Base-by-base conservation (phyloP, 371 early-diverging fungal genomes). In the Smittium mucronatum region DNA sequence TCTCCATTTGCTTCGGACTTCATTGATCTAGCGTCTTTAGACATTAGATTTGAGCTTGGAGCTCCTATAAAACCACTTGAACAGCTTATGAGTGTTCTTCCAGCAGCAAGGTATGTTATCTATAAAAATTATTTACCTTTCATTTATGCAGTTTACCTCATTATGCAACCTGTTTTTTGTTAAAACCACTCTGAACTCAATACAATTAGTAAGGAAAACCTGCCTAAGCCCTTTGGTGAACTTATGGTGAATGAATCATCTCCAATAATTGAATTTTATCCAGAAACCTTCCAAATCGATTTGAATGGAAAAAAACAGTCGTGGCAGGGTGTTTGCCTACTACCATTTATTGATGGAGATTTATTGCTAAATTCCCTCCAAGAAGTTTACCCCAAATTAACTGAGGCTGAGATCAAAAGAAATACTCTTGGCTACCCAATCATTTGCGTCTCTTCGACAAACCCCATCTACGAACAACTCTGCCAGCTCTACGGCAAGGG, bases 41-140 rank as follows among this genome's bases (percentile, higher is more conserved):
- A 87, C 59, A 83, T 93, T 71, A 68, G 21, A 28, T 93, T 97
- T 76, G 90, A 94, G 64, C 73, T 85, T 25, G 91, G 92, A 31
- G 77, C 83, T 32, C 98, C 99, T 0, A 85, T 98, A 74, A 84
- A 79, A n/a, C 99, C 99, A 5, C 88, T 95, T 71, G 99, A 99
- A 78, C 99, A 99, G 77, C 81, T 98, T 61, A 93, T 99, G 95
- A 92, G 94, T 66, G 99, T 99, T 1, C 79, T 99, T 32, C 99
- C 99, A 0, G 92, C 96, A 16, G 87, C 84, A 57, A 89, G 77
- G 59, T 59, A 59, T n/a, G n/a, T n/a, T n/a, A n/a, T n/a, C n/a
- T n/a, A n/a, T n/a, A n/a, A n/a, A n/a, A n/a, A n/a, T n/a, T n/a
- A n/a, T n/a, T n/a, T n/a, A n/a, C n/a, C n/a, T n/a, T n/a, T n/a